These are phyloP conservation scores for Lachnellula occidentalis DNA, from an alignment of 2,329 filamentous ascomycete genomes.

Conservation along the genomic window DNA sequence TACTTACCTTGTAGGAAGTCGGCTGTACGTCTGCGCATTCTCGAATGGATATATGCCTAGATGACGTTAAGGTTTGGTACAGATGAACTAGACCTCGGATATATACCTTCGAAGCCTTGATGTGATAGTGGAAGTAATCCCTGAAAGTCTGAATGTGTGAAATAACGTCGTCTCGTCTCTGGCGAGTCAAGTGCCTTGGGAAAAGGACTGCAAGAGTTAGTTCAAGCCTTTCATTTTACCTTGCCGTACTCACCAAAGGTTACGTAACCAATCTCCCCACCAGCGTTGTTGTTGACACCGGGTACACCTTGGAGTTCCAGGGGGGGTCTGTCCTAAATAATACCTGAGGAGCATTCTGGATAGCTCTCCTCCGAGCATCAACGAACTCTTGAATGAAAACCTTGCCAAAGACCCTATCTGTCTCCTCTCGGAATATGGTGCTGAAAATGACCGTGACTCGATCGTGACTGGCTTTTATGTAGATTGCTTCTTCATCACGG, in stretches of 20 bases:
- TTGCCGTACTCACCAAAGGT: constrained; percentile 71
- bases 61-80: not conserved
- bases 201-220: constrained; percentile 66
- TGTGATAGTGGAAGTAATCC: constrained; percentile 99
- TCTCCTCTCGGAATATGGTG: constrained; percentile 96
- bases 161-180: constrained; percentile 90
- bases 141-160: constrained; percentile 99
- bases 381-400: constrained; percentile 99
- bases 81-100: not conserved
- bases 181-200: constrained; percentile 84
- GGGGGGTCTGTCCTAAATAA: constrained; percentile 93
- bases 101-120: constrained; percentile 87
- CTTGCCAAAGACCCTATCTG: constrained; percentile 94
- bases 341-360: constrained; percentile 97
- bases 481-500: constrained; percentile 97
- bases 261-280: constrained; percentile 90
- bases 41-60: constrained; percentile 91
- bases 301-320: constrained; percentile 83
- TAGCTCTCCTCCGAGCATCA: constrained; percentile 86
- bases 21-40: constrained; percentile 95
- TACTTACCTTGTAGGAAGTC: constrained; percentile 90
- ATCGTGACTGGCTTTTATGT: constrained; percentile 95
- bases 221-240: constrained; percentile 12
- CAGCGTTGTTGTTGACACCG: constrained; percentile 69
- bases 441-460: constrained; percentile 98